phyloP scores from a whole-genome alignment of 1,139 yeast genomes.

The Kodamaea sp. region DNA sequence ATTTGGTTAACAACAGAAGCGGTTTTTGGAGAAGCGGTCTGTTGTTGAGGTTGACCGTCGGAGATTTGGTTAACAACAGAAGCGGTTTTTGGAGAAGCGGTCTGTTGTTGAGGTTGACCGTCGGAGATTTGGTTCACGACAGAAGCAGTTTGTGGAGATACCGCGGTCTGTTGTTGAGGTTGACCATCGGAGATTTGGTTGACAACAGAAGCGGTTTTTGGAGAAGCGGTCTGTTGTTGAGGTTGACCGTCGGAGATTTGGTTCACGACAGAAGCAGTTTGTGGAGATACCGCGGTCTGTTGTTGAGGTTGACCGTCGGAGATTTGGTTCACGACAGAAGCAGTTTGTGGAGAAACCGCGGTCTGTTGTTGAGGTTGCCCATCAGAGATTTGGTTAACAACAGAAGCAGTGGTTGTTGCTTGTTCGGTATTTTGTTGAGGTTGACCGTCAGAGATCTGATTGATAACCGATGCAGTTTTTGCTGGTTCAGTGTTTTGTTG shows the following conservation, averaged over 20 bases:
- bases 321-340: conserved; percentile 38
- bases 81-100: conserved; percentile 16
- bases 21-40: conserved; percentile 13
- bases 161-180: conserved; percentile 22
- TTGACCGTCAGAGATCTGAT: conserved; percentile 42
- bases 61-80: conserved; percentile 30
- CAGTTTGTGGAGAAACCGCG: conserved; percentile 11
- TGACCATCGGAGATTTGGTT: conserved; percentile 45
- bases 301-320: conserved; percentile 36
- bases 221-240: conserved; percentile 14
- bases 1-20: conserved; percentile 21
- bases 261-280: conserved; percentile 11
- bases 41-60: conserved; percentile 35
- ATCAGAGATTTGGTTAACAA: conserved; percentile 20
- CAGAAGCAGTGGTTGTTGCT: conserved; percentile 14
- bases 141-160: conserved; percentile 15
- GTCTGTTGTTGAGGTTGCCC: conserved; percentile 11
- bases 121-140: conserved; percentile 44
- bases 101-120: conserved; percentile 28
- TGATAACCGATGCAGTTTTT: conserved; percentile 14
- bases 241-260: conserved; percentile 49
- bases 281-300: conserved; percentile 14
- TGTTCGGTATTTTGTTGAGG: conserved; percentile 29
- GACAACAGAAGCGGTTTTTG: conserved; percentile 16
- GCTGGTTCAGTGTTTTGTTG: conserved; percentile 29